Evolutionary conservation across 2,329 filamentous ascomycete genomes (phyloP).

Genomic region (Xylaria sp.): DNA sequence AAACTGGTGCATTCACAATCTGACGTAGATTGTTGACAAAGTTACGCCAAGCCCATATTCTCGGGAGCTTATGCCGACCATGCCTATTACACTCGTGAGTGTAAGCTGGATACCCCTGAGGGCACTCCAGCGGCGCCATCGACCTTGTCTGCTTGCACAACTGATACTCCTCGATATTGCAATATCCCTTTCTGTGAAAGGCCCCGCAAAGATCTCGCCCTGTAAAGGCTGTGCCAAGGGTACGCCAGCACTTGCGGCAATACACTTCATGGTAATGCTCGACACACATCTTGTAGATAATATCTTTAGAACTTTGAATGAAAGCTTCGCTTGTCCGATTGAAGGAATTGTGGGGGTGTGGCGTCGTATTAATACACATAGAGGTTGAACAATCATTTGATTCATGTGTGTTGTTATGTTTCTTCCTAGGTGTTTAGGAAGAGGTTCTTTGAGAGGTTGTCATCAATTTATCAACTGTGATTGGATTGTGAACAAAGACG

Average conservation of each 20-base stretch:
- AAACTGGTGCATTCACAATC: background rate
- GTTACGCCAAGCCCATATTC: slow-evolving; percentile 14
- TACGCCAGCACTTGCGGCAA: slow-evolving; percentile 14
- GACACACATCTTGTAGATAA: slow-evolving; percentile 17
- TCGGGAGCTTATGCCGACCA: background rate
- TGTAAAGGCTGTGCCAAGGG: slow-evolving; percentile 15
- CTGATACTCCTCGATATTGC: slow-evolving; percentile 16
- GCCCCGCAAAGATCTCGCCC: slow-evolving; percentile 11
- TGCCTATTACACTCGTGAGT: slow-evolving; percentile 16
- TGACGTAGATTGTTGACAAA: background rate
- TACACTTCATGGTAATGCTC: slow-evolving; percentile 36
- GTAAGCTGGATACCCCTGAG: background rate
- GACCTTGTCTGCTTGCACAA: slow-evolving; percentile 17
- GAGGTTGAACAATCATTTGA: background rate
- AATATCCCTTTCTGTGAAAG: slow-evolving; percentile 5
- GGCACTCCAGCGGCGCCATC: background rate
- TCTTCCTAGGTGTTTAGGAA: no score
- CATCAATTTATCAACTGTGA: background rate
- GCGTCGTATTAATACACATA: background rate
- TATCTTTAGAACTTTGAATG: background rate
- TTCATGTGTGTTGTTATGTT: background rate
- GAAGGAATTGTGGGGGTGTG: background rate
- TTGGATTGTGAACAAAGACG: background rate
- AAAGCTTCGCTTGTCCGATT: background rate
- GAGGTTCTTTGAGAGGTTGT: background rate